These are phyloP conservation scores for Geotrichum ghanense DNA, from an alignment of 805 yeast genomes.

Conservation along the genomic window DNA sequence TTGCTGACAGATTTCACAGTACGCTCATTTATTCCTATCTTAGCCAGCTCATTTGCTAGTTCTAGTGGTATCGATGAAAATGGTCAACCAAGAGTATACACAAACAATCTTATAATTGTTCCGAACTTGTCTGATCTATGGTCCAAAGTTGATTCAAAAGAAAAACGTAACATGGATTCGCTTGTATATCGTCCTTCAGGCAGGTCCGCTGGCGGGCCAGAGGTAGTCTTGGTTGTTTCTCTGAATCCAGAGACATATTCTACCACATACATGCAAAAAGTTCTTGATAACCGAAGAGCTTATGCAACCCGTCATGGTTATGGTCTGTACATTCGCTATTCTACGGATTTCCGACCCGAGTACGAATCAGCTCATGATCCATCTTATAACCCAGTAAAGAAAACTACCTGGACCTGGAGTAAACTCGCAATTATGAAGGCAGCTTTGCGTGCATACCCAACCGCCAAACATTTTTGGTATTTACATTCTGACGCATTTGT, in stretches of 20 bases:
- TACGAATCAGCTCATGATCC: slow-evolving; percentile 7
- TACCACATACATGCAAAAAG: slow-evolving; percentile 28
- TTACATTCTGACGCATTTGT: slow-evolving; percentile 62
- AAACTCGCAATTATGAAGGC: slow-evolving; percentile 57
- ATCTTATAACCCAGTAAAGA: background rate
- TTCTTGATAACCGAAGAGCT: slow-evolving; percentile 80
- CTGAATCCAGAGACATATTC: background rate
- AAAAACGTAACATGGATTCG: background rate
- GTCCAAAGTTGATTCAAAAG: background rate
- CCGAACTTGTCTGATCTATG: background rate
- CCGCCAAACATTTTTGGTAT: slow-evolving; percentile 85
- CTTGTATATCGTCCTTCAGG: background rate
- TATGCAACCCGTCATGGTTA: slow-evolving; percentile 74
- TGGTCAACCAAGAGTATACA: too few relatives aligned
- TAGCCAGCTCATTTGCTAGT: too few relatives aligned
- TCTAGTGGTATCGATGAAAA: too few relatives aligned
- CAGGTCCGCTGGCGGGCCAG: background rate
- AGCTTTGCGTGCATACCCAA: slow-evolving; percentile 89
- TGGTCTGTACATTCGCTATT: slow-evolving; percentile 78
- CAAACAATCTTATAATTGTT: background rate
- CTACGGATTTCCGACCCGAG: slow-evolving; percentile 51
- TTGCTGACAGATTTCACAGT: too few relatives aligned
- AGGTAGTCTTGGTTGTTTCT: background rate
- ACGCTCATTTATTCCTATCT: too few relatives aligned
- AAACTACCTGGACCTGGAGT: slow-evolving; percentile 38